phyloP scores from a whole-genome alignment of 768 basidiomycete genomes.

The Amanita brunnescens region DNA sequence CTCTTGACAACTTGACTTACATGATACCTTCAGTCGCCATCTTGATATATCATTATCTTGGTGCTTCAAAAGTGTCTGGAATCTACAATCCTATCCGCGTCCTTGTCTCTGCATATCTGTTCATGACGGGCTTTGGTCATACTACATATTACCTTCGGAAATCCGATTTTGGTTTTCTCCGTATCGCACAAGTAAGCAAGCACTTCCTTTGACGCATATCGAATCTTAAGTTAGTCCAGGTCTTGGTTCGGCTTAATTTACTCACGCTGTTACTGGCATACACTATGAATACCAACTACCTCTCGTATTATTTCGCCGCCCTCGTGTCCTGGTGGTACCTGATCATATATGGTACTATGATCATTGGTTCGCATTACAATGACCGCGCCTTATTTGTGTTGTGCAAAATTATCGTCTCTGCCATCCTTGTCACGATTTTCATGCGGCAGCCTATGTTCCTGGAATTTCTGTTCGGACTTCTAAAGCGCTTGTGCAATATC shows the following conservation, averaged over 20 bases:
- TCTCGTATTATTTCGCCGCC: constrained; percentile 87
- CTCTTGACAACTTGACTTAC: constrained; percentile 7
- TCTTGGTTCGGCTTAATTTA: constrained; percentile 76
- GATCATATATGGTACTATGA: constrained; percentile 77
- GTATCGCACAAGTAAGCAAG: constrained; percentile 59
- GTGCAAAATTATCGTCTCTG: constrained; percentile 61
- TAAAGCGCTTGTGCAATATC: constrained; percentile 62
- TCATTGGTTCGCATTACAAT: constrained; percentile 64
- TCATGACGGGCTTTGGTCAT: constrained; percentile 92
- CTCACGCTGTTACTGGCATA: constrained; percentile 78
- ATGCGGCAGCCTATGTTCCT: constrained; percentile 58
- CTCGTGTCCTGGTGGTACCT: constrained; percentile 88
- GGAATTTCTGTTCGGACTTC: constrained; percentile 51
- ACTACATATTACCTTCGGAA: constrained; percentile 86
- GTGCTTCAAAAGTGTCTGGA: constrained; percentile 85
- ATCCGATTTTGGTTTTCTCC: constrained; percentile 73
- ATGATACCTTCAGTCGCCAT: constrained; percentile 52
- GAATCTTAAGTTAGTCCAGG: constrained; percentile 27
- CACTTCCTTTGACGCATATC: constrained; percentile 1
- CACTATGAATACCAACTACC: constrained; percentile 87
- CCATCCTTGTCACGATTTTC: constrained; percentile 52
- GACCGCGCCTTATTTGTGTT: constrained; percentile 58
- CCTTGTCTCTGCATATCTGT: constrained; percentile 81
- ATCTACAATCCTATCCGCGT: constrained; percentile 90
- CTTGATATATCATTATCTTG: constrained; percentile 87